Base-by-base conservation (phyloP, 345 rosid species). In the Bruguiera sexangula region DNA sequence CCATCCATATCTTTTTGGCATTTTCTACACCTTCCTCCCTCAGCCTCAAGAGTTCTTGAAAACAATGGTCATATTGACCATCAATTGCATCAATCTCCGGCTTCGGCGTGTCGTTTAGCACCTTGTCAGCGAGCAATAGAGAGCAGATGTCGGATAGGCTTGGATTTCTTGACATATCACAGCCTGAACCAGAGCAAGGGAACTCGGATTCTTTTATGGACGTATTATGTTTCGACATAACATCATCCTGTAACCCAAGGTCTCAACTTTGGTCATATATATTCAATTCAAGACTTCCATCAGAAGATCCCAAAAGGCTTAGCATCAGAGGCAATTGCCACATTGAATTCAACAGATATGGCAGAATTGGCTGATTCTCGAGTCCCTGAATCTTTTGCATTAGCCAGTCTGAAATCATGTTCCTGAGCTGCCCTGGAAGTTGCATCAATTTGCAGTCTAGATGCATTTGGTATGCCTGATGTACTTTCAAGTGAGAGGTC, bases 1-100 rank as follows among this genome's bases (percentile, higher is more conserved):
- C 51, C 7, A 81, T 63, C 97, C 97, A 89, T 75, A 78, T 89
- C 72, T 75, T 82, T 63, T 82, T 83, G 66, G 86, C 88, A 69
- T 72, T 78, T 69, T 76, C 87, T 57, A 85, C 78, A 15, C 87
- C 95, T 69, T 82, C 96, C 67, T 87, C 93, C 70, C 86, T 86
- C 75, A 80, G 68, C 85, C 78, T 87, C 76, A 72, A 7, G 10
- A 91, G 86, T 75, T 89, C 89, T 62, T 80, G 87, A 52, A 86
- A 68, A 68, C 86, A 86, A 63, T 83, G 82, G 46, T 77, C 73
- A 76, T 79, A 89, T 61, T 85, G 88, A 9, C 82, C 34, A 65
- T 85, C 82, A 57, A 89, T 85, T 18, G 82, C 63, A 37, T 82
- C 74, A 8, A 91, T 82, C 77, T 88, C 90, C 68, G 66, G 72